Base-by-base conservation (phyloP, 1,284 basidiomycete species). In the Uromyces viciae-fabae region DNA sequence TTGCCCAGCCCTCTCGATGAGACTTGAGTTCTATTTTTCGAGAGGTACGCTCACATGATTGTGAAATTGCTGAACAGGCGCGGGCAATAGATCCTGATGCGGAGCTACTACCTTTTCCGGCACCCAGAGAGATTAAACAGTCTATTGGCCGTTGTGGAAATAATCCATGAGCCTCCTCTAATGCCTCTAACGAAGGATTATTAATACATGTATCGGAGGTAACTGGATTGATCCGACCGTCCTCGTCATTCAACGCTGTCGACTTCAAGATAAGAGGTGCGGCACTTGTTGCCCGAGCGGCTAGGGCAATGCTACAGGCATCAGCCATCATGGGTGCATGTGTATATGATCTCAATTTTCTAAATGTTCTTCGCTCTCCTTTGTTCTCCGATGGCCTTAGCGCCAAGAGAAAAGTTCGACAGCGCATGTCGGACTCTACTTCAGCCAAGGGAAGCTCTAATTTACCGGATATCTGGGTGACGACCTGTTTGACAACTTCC, bases 201-300 rank as follows among this genome's bases (percentile, higher is more conserved):
- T 49, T 11, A 49, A 49, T 22, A 28, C 52, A 58, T 0, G 43
- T 15, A 28, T 17, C 36, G 28, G 73, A 31, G 15, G 28, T 17
- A 36, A 36, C 17, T 17, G 17, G 17, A 33, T 38, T 60, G n/a
- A 22, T 19, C 73, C n/a, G n/a, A n/a, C 28, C 56, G 14, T 60
- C 19, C 14, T 9, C 28, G 28, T 11, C 56, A n/a, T 11, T 31
- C 14, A 60, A 15, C 25, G 17, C n/a, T 17, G 60, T 25, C 22
- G 82, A 78, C 31, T 75, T 69, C 52, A 83, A 68, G 58, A 78
- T 66, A 4, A 80, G 36, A 0, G 82, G 69, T 4, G 81, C 60
- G 1, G 82, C 82, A 31, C 78, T 60, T 0, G 82, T 78, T 2
- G 82, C 83, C 31, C 81, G 69, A 19, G 81, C 72, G 5, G 81